These are phyloP conservation scores for Xanthoconium separans DNA, from an alignment of 1,284 basidiomycete genomes.

Conservation along the genomic window DNA sequence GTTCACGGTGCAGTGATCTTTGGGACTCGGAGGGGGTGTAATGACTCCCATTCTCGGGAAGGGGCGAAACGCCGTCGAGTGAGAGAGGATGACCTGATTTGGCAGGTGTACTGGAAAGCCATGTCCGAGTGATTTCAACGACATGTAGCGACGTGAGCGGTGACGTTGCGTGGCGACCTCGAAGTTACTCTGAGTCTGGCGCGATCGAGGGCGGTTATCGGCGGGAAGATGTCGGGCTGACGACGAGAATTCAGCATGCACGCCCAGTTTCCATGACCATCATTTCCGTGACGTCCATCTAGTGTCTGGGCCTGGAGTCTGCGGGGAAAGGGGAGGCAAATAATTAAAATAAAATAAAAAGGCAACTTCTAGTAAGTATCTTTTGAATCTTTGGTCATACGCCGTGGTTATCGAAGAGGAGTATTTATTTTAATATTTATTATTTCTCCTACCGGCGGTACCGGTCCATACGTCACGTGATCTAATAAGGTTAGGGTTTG, in stretches of 20 bases:
- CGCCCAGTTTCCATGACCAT: constrained; percentile 7
- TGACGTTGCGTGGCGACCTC: constrained; percentile 24
- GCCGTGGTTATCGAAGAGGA: constrained; percentile 15
- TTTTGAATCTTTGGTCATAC: constrained; percentile 7
- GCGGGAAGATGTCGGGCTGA: not conserved
- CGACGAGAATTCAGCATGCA: not conserved
- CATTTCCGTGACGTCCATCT: constrained; percentile 17
- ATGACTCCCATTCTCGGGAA: constrained; percentile 9
- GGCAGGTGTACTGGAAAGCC: constrained; percentile 4
- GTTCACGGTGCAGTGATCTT: not conserved
- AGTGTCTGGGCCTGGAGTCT: not conserved
- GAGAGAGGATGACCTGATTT: not conserved
- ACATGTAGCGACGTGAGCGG: constrained; percentile 4
- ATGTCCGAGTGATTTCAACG: not conserved
- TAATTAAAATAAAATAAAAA: too few species aligned
- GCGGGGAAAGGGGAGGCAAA: constrained; percentile 1
- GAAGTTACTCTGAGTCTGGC: constrained; percentile 3
- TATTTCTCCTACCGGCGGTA: constrained; percentile 3
- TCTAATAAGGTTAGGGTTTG: constrained; percentile 27
- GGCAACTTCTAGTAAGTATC: not conserved
- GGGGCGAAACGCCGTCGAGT: constrained; percentile 17
- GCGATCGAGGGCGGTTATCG: constrained; percentile 26
- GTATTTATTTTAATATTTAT: too few species aligned
- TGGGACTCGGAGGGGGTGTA: not conserved
- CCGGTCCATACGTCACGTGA: constrained; percentile 23